These are phyloP conservation scores for Serendipita sp. DNA, from an alignment of 768 basidiomycete genomes.

Conservation along the genomic window DNA sequence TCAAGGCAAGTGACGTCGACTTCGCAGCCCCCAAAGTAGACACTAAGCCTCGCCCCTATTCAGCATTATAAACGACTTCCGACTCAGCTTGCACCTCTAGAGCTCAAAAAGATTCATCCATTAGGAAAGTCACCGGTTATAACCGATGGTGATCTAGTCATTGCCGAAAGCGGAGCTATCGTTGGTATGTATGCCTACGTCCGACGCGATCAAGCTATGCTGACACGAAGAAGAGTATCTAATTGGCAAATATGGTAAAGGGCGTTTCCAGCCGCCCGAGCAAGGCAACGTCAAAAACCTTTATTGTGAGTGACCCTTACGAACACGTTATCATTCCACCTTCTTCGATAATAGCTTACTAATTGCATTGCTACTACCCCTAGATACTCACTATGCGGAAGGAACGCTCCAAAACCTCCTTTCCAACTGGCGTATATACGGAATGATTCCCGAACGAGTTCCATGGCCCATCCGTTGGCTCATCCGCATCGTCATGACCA, in stretches of 20 bases:
- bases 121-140: conserved; percentile 34
- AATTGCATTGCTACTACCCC: background rate
- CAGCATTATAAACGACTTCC: conserved; percentile 11
- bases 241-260: conserved; percentile 24
- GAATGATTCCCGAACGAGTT: conserved; percentile 1
- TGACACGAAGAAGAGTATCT: conserved; percentile 22
- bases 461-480: conserved; percentile 13
- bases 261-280: conserved; percentile 1
- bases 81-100: conserved; percentile 13
- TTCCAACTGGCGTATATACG: conserved; percentile 10
- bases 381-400: conserved; percentile 14
- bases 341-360: background rate
- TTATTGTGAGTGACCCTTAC: background rate
- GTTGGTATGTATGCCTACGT: conserved; percentile 10
- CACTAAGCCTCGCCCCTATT: background rate
- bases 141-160: conserved; percentile 27
- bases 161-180: conserved; percentile 33
- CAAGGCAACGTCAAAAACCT: background rate
- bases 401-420: conserved; percentile 13
- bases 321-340: background rate
- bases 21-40: background rate
- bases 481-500: conserved; percentile 11
- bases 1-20: conserved; percentile 21
- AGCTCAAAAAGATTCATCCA: conserved; percentile 25
- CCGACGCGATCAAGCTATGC: background rate